Evolutionary conservation across 768 basidiomycete genomes (phyloP).

Genomic region (Boletus rex-veris): DNA sequence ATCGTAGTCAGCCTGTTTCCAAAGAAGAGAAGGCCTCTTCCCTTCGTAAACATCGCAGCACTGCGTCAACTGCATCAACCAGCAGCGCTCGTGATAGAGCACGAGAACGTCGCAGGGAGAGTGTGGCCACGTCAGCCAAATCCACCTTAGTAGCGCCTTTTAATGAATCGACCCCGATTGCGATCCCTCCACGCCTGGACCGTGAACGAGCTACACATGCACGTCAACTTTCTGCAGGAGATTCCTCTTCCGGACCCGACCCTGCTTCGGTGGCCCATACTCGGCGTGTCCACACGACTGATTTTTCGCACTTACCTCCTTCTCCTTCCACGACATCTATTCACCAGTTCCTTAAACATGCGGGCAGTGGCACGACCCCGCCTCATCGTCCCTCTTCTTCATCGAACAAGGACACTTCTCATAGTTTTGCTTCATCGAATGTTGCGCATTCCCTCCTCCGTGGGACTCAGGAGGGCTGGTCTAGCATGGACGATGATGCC

Average conservation of each 20-base stretch:
- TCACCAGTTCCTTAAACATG: slow-evolving; percentile 71
- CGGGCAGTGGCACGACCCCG: slow-evolving; percentile 38
- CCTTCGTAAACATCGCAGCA: slow-evolving; percentile 67
- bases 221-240: slow-evolving; percentile 66
- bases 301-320: slow-evolving; percentile 88
- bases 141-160: not conserved
- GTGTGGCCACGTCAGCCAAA: slow-evolving; percentile 39
- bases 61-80: slow-evolving; percentile 50
- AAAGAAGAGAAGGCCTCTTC: slow-evolving; percentile 51
- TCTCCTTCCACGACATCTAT: slow-evolving; percentile 90
- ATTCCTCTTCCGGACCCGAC: slow-evolving; percentile 57
- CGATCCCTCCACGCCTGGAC: slow-evolving; percentile 22
- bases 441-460: slow-evolving; percentile 83
- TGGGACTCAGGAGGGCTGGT: slow-evolving; percentile 89
- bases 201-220: slow-evolving; percentile 46
- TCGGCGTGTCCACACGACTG: slow-evolving; percentile 65
- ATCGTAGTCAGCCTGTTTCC: slow-evolving; percentile 20
- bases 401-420: slow-evolving; percentile 39
- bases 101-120: slow-evolving; percentile 57
- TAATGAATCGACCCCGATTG: slow-evolving; percentile 22
- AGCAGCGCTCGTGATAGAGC: slow-evolving; percentile 39
- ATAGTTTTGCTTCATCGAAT: slow-evolving; percentile 49
- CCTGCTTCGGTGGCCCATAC: slow-evolving; percentile 42
- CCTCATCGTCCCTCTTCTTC: slow-evolving; percentile 34
- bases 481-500: slow-evolving; percentile 80